Base-by-base conservation (phyloP, 139 green algal species). In the Diplosphaera chodatii region DNA sequence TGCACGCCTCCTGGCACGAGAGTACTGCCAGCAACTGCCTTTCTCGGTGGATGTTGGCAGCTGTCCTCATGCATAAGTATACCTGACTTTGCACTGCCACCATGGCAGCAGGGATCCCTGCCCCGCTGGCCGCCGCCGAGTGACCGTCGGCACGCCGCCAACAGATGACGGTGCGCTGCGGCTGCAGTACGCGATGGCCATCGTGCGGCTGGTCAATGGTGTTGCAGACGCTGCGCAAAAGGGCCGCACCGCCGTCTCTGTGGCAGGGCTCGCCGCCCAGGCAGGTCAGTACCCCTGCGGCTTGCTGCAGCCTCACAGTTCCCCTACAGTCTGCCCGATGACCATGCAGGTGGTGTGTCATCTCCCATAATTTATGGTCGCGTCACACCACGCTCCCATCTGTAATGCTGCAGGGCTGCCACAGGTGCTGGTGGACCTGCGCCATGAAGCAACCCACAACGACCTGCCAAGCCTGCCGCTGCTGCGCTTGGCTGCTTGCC, bases 361-460 rank as follows among this genome's bases (percentile, higher is more conserved):
- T 59, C n/a, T 48, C 37, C 6, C 37, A 10, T 6, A 6, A 76
- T 22, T 62, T 63, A 6, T 48, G 37, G 37, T 48, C 8, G 37
- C 37, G 37, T 48, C 37, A 48, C 37, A 48, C n/a, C n/a, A n/a
- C n/a, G n/a, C n/a, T n/a, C n/a, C n/a, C n/a, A n/a, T n/a, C n/a
- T n/a, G n/a, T n/a, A 13, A 33, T 32, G 29, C 0, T 29, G 81
- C 84, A 65, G 89, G 91, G 27, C 70, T 96, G 41, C 88, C 91
- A 0, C 84, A 83, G 16, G 55, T 89, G 41, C 75, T 95, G 71
- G 90, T 95, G 23, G 90, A 95, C 63, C 55, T 92, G 0, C 80
- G 90, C 4, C 90, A 93, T 31, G 89, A 94, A 40, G 85, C 90
- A 1, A 89, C 86, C 1, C 91, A 96, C 82, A 94, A 91, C 68